A percentile compares a stretch with the other conserved stretches of the same genome.
phyloP scores from a whole-genome alignment of 768 basidiomycete species.

The Multifurca ochricompacta region DNA sequence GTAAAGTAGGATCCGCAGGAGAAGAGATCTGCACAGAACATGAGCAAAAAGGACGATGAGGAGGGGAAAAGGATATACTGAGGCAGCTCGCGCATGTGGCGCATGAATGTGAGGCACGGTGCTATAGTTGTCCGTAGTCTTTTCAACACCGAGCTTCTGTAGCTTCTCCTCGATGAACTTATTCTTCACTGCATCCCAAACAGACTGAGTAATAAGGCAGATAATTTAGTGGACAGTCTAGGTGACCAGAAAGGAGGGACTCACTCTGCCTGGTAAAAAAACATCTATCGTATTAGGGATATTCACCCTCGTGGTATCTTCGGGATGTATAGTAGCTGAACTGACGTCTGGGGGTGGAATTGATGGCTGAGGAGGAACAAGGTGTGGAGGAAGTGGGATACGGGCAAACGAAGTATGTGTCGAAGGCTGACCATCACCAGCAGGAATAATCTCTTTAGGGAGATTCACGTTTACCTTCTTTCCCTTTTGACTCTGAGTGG shows the following conservation, averaged over 20 bases:
- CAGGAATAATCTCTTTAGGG: constrained; percentile 54
- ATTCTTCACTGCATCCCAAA: constrained; percentile 69
- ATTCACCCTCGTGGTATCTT: constrained; percentile 49
- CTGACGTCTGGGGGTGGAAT: constrained; percentile 29
- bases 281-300: constrained; percentile 71
- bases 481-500: constrained; percentile 31
- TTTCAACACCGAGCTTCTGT: constrained; percentile 72
- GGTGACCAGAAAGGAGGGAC: constrained; percentile 17
- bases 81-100: constrained; percentile 76
- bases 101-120: constrained; percentile 55
- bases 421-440: constrained; percentile 32
- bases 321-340: constrained; percentile 52
- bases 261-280: constrained; percentile 74
- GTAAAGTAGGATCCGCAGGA: constrained; percentile 78
- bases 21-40: constrained; percentile 61
- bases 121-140: constrained; percentile 42
- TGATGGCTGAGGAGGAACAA: constrained; percentile 26
- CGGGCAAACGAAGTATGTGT: constrained; percentile 54
- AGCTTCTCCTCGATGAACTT: constrained; percentile 74
- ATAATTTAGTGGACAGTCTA: constrained; percentile 8
- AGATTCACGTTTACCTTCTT: constrained; percentile 69
- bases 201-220: constrained; percentile 35
- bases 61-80: constrained; percentile 43
- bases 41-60: constrained; percentile 12
- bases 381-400: constrained; percentile 38